Percentiles rank a stretch among this genome's conserved stretches.
Conservation (phyloP, 306 rosid species). For the Potentilla sterilis region DNA sequence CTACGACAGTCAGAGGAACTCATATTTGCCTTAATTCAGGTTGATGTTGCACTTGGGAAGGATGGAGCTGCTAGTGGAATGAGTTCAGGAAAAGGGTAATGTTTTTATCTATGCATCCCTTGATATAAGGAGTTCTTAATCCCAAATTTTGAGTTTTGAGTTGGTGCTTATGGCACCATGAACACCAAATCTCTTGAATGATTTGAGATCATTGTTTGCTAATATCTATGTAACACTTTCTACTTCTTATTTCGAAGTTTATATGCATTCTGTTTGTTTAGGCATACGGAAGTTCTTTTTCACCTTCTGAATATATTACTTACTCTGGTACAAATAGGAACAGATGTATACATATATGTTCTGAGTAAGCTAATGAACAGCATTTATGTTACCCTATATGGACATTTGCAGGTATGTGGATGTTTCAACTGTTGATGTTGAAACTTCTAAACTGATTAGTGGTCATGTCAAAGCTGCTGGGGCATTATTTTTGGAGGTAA, state of each 20-base stretch:
- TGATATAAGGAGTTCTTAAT: background rate
- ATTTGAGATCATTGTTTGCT: background rate
- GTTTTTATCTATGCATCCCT: background rate
- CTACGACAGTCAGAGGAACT: constrained; percentile 19
- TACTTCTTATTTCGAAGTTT: background rate
- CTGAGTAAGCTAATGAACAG: constrained; percentile 20
- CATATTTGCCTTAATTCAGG: constrained; percentile 36
- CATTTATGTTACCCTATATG: constrained; percentile 11
- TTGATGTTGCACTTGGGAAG: constrained; percentile 82
- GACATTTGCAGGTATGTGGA: constrained; percentile 73
- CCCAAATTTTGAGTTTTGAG: background rate
- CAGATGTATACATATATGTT: background rate
- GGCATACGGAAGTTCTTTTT: background rate
- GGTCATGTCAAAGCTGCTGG: constrained; percentile 67
- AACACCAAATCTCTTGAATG: background rate
- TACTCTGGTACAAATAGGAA: background rate
- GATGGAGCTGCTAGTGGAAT: constrained; percentile 79
- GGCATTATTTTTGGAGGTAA: constrained; percentile 87
- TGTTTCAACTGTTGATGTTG: constrained; percentile 86
- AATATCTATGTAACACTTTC: background rate
- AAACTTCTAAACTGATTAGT: constrained; percentile 67
- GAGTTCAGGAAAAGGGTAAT: constrained; percentile 88
- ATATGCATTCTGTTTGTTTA: background rate
- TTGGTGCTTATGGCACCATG: background rate
- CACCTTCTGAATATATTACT: background rate